Conservation (phyloP, 2,329 filamentous ascomycete species). For the Pestalotiopsis sp. region DNA sequence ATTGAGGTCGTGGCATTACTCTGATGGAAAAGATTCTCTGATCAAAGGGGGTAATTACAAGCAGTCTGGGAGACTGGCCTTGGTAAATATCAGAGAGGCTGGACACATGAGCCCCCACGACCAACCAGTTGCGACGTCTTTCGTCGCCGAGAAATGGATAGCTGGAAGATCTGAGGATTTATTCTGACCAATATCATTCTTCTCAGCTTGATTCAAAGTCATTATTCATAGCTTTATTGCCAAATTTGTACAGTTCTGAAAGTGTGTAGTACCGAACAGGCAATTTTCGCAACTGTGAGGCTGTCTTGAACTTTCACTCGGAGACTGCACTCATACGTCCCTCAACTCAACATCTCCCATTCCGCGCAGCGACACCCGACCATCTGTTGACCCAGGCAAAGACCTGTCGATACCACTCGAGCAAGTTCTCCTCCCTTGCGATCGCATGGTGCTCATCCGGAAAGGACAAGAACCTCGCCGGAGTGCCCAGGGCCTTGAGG, state of each 20-base stretch:
- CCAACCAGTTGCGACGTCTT: neutral
- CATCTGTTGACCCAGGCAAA: slow-evolving; percentile 26
- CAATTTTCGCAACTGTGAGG: too few relatives aligned
- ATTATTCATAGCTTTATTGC: too few relatives aligned
- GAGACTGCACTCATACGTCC: too few relatives aligned
- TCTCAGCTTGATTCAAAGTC: too few relatives aligned
- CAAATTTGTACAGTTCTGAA: too few relatives aligned
- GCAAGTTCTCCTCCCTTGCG: slow-evolving; percentile 17
- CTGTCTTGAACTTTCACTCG: too few relatives aligned
- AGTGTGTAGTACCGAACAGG: too few relatives aligned
- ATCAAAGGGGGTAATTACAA: neutral
- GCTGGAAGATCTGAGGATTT: neutral
- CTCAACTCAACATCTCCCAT: too few relatives aligned
- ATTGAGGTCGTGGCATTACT: neutral
- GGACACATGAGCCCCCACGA: neutral
- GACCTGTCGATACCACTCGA: slow-evolving; percentile 23
- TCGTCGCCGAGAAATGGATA: neutral
- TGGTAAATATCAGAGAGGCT: neutral
- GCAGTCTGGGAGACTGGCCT: neutral
- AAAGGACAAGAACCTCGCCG: slow-evolving; percentile 25
- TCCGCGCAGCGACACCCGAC: slow-evolving; percentile 14
- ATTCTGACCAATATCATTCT: neutral
- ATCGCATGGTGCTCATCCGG: slow-evolving; percentile 22
- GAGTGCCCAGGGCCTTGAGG: slow-evolving; percentile 19
- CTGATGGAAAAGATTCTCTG: neutral